Evolutionary conservation across 768 basidiomycete genomes (phyloP), one percentile per base, ranked within the genome.

Genomic region (Lentinula sp.): DNA sequence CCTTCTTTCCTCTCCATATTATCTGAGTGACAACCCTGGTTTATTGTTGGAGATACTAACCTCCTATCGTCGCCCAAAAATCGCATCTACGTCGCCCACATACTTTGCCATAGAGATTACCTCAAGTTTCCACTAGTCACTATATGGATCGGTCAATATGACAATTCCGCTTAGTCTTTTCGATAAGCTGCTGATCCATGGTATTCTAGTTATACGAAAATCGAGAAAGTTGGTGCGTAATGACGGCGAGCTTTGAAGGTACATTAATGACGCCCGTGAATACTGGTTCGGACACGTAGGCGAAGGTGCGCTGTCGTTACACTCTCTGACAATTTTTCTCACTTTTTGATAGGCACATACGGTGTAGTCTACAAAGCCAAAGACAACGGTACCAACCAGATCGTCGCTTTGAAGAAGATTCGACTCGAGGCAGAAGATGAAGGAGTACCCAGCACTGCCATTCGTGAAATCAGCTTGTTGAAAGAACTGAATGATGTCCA

Each of bases 341-440:
- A 32, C 39, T 63, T 48, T 43, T 65, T 50, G 46, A 61, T 55
- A 98, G 96, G 96, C 66, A 98, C 96, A 28, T 98, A 98, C 66
- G 96, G 96, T 60, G 96, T 98, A 57, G 96, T 98, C 21, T 98
- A 98, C 83, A 97, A 98, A 74, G 96, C 96, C 43, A 84, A 86
- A 65, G 95, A 98, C 71, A 75, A 85, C 64, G 81, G 75, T 50
- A 89, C 83, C 8, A 89, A 89, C 71, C 75, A 85, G 66, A 86
- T 98, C 66, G 97, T 99, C 55, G 97, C 97, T 23, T 80, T 98
- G 65, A 99, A 99, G 86, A 99, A 99, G 82, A 98, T 99, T 71
- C 80, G 97, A 43, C 85, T 99, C 31, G 97, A 98, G 72, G 94
- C 95, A 16, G 97, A 98, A 74, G 97, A 99, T 70, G 97, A 99